These are phyloP conservation scores for Beauveria varroae DNA, from an alignment of 2,329 filamentous ascomycete genomes.

Conservation along the genomic window DNA sequence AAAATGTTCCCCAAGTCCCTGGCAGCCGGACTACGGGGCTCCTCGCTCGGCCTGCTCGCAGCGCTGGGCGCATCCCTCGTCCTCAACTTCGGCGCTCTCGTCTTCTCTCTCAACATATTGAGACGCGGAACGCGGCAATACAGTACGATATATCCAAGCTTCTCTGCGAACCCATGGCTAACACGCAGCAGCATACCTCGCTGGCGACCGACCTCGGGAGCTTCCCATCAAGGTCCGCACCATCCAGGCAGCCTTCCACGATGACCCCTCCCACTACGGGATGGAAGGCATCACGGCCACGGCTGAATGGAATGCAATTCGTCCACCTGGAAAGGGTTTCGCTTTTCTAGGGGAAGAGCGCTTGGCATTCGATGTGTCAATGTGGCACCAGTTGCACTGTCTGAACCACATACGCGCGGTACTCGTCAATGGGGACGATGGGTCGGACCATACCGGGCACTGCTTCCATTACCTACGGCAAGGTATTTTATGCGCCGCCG, in stretches of 20 bases:
- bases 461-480: slow-evolving; percentile 12
- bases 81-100: not conserved
- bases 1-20: not conserved
- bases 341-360: not conserved
- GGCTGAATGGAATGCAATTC: not conserved
- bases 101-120: not conserved
- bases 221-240: not conserved
- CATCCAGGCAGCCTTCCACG: not conserved
- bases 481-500: slow-evolving; percentile 11
- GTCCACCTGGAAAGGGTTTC: not conserved
- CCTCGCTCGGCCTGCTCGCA: not conserved
- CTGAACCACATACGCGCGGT: slow-evolving; percentile 5
- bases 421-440: slow-evolving; percentile 4
- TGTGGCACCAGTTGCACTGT: slow-evolving; percentile 10
- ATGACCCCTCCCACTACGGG: not conserved
- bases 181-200: not conserved
- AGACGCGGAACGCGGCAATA: not conserved
- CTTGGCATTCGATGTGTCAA: not conserved
- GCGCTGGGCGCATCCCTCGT: not conserved
- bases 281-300: not conserved
- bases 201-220: not conserved
- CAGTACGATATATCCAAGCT: not conserved
- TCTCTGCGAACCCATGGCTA: not conserved
- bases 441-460: slow-evolving; percentile 6
- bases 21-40: not conserved